Evolutionary conservation across 257 asterid species (phyloP).

Genomic region (Przewalskia tangutica): DNA sequence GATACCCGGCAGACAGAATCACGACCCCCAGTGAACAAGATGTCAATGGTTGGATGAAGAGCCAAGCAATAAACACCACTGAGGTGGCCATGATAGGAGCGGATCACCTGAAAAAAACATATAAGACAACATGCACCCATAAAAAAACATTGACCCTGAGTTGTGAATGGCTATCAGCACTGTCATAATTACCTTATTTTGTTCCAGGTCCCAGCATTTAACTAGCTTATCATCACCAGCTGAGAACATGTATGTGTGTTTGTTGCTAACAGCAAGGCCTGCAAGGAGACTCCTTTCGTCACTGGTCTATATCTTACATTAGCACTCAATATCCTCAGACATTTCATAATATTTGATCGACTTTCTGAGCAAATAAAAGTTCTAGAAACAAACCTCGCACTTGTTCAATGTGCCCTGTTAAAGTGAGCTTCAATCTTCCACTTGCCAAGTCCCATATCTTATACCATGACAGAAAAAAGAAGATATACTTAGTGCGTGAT

Average conservation of each 20-base stretch:
- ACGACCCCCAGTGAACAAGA: slow-evolving; percentile 76
- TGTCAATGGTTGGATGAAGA: slow-evolving; percentile 76
- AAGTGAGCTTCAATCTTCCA: slow-evolving; percentile 60
- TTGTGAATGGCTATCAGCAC: neutral
- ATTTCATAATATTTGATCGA: neutral
- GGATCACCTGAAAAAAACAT: slow-evolving; percentile 49
- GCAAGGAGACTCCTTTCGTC: slow-evolving; percentile 15
- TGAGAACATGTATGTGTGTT: slow-evolving; percentile 94
- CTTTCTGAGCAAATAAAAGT: neutral
- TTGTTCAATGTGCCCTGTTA: slow-evolving; percentile 73
- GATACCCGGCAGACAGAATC: slow-evolving; percentile 80
- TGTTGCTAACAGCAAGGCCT: slow-evolving; percentile 76
- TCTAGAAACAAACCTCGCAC: slow-evolving; percentile 39
- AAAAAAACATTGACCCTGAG: neutral
- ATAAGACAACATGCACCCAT: neutral
- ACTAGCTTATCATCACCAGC: slow-evolving; percentile 98
- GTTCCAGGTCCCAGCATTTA: slow-evolving; percentile 98
- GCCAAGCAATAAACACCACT: slow-evolving; percentile 88
- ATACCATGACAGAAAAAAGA: neutral
- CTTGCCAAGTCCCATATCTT: slow-evolving; percentile 69
- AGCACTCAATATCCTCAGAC: neutral
- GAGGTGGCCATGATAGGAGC: slow-evolving; percentile 86
- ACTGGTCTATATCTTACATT: neutral
- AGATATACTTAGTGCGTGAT: neutral
- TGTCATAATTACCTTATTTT: slow-evolving; percentile 59